These are phyloP conservation scores for Pleurotus eryngii DNA, from an alignment of 768 basidiomycete species.

Conservation along the genomic window DNA sequence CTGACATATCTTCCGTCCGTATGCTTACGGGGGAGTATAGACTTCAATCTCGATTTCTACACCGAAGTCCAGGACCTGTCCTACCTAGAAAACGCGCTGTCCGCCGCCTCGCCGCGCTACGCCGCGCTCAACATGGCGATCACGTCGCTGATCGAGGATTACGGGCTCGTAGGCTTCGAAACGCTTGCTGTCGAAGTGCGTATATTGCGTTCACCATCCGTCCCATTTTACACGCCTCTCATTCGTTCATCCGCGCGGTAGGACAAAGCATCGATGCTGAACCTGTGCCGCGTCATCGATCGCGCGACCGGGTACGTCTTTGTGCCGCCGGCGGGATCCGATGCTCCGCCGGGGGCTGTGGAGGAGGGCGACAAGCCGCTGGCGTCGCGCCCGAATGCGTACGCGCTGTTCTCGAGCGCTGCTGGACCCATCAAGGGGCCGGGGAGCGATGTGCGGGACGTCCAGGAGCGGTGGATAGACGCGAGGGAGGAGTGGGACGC, in stretches of 20 bases:
- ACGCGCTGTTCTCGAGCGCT: conserved; percentile 66
- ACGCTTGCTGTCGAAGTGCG: conserved; percentile 91
- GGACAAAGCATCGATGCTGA: conserved; percentile 95
- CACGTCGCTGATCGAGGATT: conserved; percentile 92
- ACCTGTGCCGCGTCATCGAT: conserved; percentile 81
- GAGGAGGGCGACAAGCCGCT: conserved; percentile 13
- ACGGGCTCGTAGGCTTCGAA: conserved; percentile 90
- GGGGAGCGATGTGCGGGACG: conserved; percentile 59
- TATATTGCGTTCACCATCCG: not conserved
- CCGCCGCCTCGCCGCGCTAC: conserved; percentile 63
- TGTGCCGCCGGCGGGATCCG: conserved; percentile 48
- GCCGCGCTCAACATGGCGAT: conserved; percentile 83
- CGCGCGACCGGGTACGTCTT: conserved; percentile 92
- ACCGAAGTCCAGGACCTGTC: conserved; percentile 96
- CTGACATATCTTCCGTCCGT: conserved; percentile 8
- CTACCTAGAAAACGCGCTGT: conserved; percentile 76
- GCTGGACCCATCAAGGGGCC: conserved; percentile 49
- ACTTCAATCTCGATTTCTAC: conserved; percentile 97
- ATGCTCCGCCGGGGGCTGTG: conserved; percentile 14
- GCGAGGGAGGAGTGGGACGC: conserved; percentile 79
- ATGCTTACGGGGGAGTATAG: conserved; percentile 34
- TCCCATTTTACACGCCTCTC: not conserved
- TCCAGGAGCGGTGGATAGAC: conserved; percentile 96
- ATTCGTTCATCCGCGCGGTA: conserved; percentile 22
- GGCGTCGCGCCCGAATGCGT: conserved; percentile 54